These are phyloP conservation scores for Xylariomycetidae sp. DNA, from an alignment of 2,329 filamentous ascomycete genomes.

Conservation along the genomic window DNA sequence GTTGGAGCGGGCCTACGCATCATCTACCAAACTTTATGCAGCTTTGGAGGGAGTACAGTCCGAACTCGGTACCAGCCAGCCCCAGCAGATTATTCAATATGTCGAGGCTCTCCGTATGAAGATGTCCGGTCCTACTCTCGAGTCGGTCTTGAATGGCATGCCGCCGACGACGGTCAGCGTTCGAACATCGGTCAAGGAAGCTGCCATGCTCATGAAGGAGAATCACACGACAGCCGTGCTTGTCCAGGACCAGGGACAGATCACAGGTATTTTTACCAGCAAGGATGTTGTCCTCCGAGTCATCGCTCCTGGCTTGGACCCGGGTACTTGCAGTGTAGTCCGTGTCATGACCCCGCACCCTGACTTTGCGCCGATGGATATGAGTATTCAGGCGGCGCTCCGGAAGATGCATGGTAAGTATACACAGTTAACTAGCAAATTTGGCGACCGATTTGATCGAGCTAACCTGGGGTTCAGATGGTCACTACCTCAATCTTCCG, in stretches of 20 bases:
- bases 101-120: conserved; percentile 92
- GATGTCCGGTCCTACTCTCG: conserved; percentile 96
- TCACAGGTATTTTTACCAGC: conserved; percentile 98
- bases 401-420: conserved; percentile 96
- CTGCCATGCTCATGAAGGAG: conserved; percentile 94
- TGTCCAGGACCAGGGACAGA: conserved; percentile 93
- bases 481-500: conserved; percentile 94
- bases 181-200: conserved; percentile 92
- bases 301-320: conserved; percentile 93
- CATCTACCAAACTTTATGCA: conserved; percentile 96
- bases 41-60: conserved; percentile 96
- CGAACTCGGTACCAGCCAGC: conserved; percentile 90
- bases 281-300: conserved; percentile 98
- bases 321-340: conserved; percentile 91
- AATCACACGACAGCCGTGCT: conserved; percentile 96
- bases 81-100: conserved; percentile 98
- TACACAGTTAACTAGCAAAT: background rate
- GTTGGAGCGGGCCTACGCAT: conserved; percentile 93
- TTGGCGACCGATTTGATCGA: background rate
- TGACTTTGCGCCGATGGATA: conserved; percentile 96
- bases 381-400: conserved; percentile 97
- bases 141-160: conserved; percentile 86
- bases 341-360: conserved; percentile 99
- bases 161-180: conserved; percentile 95
- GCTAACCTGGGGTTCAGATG: conserved; percentile 55